Percentiles rank a stretch among this genome's conserved stretches.
Evolutionary conservation across 768 basidiomycete genomes (phyloP).

Genomic region (Kondoa subrosea): DNA sequence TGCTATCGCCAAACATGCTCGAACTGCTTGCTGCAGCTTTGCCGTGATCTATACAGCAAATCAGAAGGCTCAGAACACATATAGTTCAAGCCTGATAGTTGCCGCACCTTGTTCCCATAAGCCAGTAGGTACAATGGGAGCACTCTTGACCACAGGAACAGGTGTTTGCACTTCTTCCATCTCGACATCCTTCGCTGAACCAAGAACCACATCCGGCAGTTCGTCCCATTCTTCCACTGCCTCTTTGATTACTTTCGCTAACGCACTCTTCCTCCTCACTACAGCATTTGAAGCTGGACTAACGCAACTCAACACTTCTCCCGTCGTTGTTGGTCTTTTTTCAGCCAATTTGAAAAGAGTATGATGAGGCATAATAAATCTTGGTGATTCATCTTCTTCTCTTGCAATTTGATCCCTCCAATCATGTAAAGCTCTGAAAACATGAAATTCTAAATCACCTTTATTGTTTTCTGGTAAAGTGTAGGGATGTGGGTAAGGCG

Average conservation of each 20-base stretch:
- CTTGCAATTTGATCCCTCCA: slow-evolving; percentile 18
- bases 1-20: too few relatives aligned
- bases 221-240: not conserved
- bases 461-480: slow-evolving; percentile 5
- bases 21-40: too few relatives aligned
- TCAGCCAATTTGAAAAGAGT: slow-evolving; percentile 14
- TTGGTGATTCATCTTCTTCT: slow-evolving; percentile 13
- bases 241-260: not conserved
- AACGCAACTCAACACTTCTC: not conserved
- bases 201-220: not conserved
- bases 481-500: not conserved
- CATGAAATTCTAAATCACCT: slow-evolving; percentile 14
- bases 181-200: not conserved
- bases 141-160: not conserved
- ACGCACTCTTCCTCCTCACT: not conserved
- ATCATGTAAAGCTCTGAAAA: slow-evolving; percentile 14
- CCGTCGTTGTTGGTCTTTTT: slow-evolving; percentile 1
- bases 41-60: too few relatives aligned
- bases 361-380: slow-evolving; percentile 16
- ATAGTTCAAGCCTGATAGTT: not conserved
- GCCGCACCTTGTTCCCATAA: not conserved
- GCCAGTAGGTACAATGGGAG: not conserved
- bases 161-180: not conserved
- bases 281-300: not conserved
- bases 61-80: not conserved